Percentiles rank a stretch among this genome's conserved stretches.
These are phyloP conservation scores for Tagetes patula DNA, from an alignment of 129 eudicot genomes.

Conservation along the genomic window DNA sequence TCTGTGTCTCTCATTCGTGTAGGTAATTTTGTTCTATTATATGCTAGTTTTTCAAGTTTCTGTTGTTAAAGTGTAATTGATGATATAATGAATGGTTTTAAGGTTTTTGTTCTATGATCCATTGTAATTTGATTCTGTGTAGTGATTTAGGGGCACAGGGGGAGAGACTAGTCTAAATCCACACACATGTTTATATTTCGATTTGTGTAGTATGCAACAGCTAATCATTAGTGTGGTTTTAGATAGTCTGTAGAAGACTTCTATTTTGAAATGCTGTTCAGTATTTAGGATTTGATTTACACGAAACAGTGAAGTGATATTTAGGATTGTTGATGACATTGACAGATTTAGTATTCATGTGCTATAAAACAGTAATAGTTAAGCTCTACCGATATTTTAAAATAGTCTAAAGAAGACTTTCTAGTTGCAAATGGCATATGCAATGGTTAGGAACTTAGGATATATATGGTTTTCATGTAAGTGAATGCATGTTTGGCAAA, in stretches of 20 bases:
- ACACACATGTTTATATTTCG: background rate
- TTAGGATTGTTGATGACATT: too few relatives aligned
- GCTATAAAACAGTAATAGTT: too few relatives aligned
- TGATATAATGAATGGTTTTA: slow-evolving; percentile 8
- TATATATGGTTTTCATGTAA: background rate
- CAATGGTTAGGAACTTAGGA: too few relatives aligned
- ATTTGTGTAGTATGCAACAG: background rate
- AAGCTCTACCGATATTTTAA: too few relatives aligned
- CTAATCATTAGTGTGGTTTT: background rate
- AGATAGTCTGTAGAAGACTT: background rate
- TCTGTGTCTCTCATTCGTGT: background rate
- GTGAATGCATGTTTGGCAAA: background rate
- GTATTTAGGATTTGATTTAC: background rate
- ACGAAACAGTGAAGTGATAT: too few relatives aligned
- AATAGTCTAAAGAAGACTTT: too few relatives aligned
- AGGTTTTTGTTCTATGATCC: too few relatives aligned
- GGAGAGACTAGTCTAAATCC: background rate
- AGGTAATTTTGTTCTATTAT: background rate
- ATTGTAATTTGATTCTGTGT: too few relatives aligned
- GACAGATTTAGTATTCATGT: too few relatives aligned
- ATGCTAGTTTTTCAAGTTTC: background rate
- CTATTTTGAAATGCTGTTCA: background rate
- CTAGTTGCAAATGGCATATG: too few relatives aligned
- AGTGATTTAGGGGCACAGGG: background rate
- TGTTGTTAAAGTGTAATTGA: background rate